Evolutionary conservation across 352 stramenopile genomes (phyloP), one percentile per base, ranked within the genome.

Genomic region (Aphanomyces stellatus): DNA sequence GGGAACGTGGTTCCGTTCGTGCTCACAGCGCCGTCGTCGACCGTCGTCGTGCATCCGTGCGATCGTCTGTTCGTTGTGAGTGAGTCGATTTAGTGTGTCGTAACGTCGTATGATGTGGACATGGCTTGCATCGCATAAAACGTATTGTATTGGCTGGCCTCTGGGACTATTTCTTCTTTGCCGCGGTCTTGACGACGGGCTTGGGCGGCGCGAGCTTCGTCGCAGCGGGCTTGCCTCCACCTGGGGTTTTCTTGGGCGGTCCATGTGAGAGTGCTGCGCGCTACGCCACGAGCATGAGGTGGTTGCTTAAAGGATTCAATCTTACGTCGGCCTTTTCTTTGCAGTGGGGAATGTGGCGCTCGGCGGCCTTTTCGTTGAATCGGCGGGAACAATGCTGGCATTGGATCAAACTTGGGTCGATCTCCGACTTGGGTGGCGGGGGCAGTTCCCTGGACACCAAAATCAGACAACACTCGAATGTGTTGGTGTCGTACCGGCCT

Each of bases 321-420:
- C 2, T 24, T 53, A 67, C 60, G 6, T 67, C 63, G 25, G 81
- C 74, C 62, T 90, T 96, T 69, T 96, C 84, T 68, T 90, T 82
- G 69, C 92, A 98, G 65, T 94, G 90, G 19, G 89, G 74, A 61
- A 98, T 98, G 70, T 98, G 92, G 3, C 92, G 76, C 53, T 97
- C 91, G 1, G 90, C 92, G 0, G 92, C 91, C 31, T 86, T 87
- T 35, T 97, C 86, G 65, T 97, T 98, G 70, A 97, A 98, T 22
- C 82, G 80, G 10, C 92, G 84, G 57, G 77, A 84, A 71, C 92
- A 98, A 71, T 95, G 90, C 62, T 95, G 88, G 70, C 92, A 98
- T 40, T 85, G 87, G 24, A 98, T 91, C 6, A 97, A 74, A 42
- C 82, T 94, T 37, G 82, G 82, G 56, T 96, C 84, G 3, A 81